Evolutionary conservation across 2,329 filamentous ascomycete species (phyloP), one percentile per base, ranked within the genome.

Genomic region (Colletotrichum graminicola): DNA sequence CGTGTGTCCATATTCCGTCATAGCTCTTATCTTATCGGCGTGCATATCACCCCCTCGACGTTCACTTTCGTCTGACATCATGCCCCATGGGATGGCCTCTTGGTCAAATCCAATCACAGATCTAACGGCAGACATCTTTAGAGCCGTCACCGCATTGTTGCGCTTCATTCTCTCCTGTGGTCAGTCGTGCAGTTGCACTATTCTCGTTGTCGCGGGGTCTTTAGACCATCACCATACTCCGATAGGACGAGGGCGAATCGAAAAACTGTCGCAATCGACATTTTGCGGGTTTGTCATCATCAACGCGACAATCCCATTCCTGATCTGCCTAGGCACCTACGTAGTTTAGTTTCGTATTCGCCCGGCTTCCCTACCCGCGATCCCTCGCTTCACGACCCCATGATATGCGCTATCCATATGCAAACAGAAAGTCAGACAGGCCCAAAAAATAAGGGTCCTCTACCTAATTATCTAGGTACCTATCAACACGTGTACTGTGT

Each of bases 1-100:
- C 21, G 43, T 21, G 2, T 43, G 16, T 45, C 18, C 21, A n/a
- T 23, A 8, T 21, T 23, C 11, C 7, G n/a, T 26, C 41, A n/a
- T 1, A 11, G 1, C 2, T 11, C 23, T 59, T 43, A 59, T 69
- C 45, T 69, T 47, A 66, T 66, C 67, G 45, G 12, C 7, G 11
- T 36, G 52, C 52, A 36, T n/a, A 14, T 16, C n/a, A 12, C 21
- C 10, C 32, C 32, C 10, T 29, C 47, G 62, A 55, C 47, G 21
- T 52, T 29, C n/a, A 41, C 21, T 54, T 66, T 62, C 62, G 55
- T 8, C 52, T 72, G 68, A 71, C 68, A 71, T 72, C 66, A 69
- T 47, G n/a, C 4, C 16, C 4, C 4, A 32, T 7, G 12, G 14
- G 1, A 23, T 23, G 45, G 21, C 36, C 12, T 60, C 26, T 32